Base-by-base conservation (phyloP, 2,329 filamentous ascomycete genomes). In the Cercospora sesami region DNA sequence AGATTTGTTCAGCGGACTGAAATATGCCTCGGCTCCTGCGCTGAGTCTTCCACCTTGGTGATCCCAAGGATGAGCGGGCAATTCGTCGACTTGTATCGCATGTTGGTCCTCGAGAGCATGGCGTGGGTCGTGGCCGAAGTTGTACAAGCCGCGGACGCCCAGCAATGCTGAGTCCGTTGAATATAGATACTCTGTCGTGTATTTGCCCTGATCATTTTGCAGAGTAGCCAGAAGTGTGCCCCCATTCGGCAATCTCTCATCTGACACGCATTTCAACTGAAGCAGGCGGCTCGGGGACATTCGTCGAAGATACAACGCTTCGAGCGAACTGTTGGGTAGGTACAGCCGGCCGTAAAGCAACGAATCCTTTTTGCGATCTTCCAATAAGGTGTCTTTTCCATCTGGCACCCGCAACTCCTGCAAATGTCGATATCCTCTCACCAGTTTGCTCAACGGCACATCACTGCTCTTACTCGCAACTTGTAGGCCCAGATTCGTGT, bases 1-100 rank as follows among this genome's bases (percentile, higher is more conserved):
- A 23, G 93, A 93, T 77, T 97, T 97, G 79, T 97, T 98, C 68
- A 97, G 82, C 0, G 94, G 90, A 23, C 94, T 95, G 82, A 99
- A 99, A 82, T 98, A 99, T 39, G 96, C 85, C 80, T 99, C 95
- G 65, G 90, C 94, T 39, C 95, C 95, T 3, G 92, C 92, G 75
- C 92, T 96, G 78, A 98, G 93, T 21, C 94, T 89, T 8, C 91
- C 94, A 81, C 89, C 91, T 67, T 90, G 87, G 73, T 85, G 87
- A 76, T 91, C 89, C 72, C 75, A 77, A 7, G 72, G 74, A 67
- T 78, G 76, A 12, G 75, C 71, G 14, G 62, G 48, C 6, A 59
- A 1, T 7, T 57, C 48, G 7, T 59, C 53, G 9, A 23, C 10
- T 12, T 36, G 33, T 33, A 31, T 14, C 18, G 51, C 33, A 23